phyloP scores from a whole-genome alignment of 2,329 filamentous ascomycete genomes.

The Meredithiella fracta region DNA sequence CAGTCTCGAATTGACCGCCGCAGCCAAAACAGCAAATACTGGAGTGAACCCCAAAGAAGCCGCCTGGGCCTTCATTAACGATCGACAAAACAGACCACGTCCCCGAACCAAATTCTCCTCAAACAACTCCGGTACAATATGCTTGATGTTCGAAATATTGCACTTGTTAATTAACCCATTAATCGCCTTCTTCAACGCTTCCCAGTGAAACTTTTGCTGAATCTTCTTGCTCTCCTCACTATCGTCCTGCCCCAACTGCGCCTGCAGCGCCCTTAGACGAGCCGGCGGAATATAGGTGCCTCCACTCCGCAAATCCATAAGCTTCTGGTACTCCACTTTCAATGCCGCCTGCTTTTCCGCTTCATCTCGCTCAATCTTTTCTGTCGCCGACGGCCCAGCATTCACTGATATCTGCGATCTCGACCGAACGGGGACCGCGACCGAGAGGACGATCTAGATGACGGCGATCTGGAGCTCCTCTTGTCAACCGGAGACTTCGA shows the following conservation, averaged over 20 bases:
- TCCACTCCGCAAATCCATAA: constrained; percentile 81
- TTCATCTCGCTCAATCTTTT: constrained; percentile 37
- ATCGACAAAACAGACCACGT: constrained; percentile 80
- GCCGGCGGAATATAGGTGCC: constrained; percentile 95
- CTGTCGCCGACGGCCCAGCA: constrained; percentile 9
- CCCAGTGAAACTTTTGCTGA: constrained; percentile 52
- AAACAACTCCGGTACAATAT: constrained; percentile 91
- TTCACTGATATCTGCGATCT: constrained; percentile 15
- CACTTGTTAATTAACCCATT: constrained; percentile 99
- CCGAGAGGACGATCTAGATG: background rate
- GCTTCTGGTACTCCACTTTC: constrained; percentile 85
- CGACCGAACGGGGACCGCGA: constrained; percentile 12
- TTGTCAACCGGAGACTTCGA: background rate
- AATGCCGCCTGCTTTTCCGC: constrained; percentile 77
- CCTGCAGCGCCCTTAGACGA: constrained; percentile 75
- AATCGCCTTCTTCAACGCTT: constrained; percentile 95
- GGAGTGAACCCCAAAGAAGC: constrained; percentile 90
- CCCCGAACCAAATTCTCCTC: constrained; percentile 85
- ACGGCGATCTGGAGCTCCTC: constrained; percentile 20
- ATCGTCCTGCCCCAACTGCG: constrained; percentile 89
- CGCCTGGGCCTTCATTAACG: constrained; percentile 96
- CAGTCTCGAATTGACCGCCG: constrained; percentile 94
- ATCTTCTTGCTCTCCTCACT: constrained; percentile 97
- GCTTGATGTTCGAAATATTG: constrained; percentile 95
- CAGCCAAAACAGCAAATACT: constrained; percentile 88